These are phyloP conservation scores for Metschnikowia henanensis DNA, from an alignment of 805 yeast genomes.

Conservation along the genomic window DNA sequence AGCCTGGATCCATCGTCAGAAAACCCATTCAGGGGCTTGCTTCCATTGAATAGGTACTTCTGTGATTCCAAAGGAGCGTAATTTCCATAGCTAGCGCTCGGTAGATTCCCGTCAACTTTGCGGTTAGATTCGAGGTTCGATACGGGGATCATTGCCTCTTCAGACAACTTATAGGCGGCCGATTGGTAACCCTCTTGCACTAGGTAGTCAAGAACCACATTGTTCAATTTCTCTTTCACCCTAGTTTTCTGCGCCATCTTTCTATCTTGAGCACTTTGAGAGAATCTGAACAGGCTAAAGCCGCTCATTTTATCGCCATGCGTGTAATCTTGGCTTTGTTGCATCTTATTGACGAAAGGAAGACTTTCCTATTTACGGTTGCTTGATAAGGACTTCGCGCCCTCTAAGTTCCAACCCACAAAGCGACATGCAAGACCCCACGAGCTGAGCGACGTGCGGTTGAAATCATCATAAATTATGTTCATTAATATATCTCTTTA, in stretches of 20 bases:
- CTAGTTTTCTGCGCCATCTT: slow-evolving; percentile 18
- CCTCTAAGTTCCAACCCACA: too few species aligned
- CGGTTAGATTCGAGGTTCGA: neutral
- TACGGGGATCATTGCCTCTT: slow-evolving; percentile 46
- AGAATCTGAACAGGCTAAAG: slow-evolving; percentile 11
- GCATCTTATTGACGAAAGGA: neutral
- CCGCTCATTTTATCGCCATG: neutral
- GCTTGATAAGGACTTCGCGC: too few species aligned
- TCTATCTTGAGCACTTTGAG: slow-evolving; percentile 7
- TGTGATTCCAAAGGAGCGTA: too few species aligned
- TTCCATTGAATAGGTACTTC: too few species aligned
- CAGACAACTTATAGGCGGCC: slow-evolving; percentile 61
- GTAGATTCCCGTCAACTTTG: neutral
- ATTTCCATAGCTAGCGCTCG: neutral
- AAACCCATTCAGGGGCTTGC: neutral
- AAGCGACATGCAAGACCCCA: too few species aligned
- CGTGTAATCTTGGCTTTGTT: neutral
- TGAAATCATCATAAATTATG: too few species aligned
- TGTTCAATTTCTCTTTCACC: slow-evolving; percentile 41
- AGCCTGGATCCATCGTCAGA: neutral
- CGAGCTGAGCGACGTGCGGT: too few species aligned
- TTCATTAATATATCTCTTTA: too few species aligned
- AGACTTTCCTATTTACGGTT: neutral
- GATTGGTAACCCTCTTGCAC: slow-evolving; percentile 76
- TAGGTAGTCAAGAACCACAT: slow-evolving; percentile 67